Evolutionary conservation across 1,284 basidiomycete genomes (phyloP).

Genomic region (Prillingera fragicola): DNA sequence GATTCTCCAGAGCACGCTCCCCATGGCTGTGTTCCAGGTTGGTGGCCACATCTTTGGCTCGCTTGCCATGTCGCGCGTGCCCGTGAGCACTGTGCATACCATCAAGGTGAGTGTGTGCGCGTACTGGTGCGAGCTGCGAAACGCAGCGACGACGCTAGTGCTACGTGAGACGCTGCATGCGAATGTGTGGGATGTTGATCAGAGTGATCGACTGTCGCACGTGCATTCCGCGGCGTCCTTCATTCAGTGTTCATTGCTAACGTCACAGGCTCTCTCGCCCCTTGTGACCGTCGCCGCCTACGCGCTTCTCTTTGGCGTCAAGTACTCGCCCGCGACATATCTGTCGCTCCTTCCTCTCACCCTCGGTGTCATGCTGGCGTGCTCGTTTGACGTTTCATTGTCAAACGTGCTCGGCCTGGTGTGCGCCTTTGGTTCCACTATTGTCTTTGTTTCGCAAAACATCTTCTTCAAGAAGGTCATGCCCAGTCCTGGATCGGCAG

Average conservation of each 20-base stretch:
- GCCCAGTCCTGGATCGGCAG: slow-evolving; percentile 55
- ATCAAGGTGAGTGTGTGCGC: slow-evolving; percentile 69
- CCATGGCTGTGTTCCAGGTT: slow-evolving; percentile 86
- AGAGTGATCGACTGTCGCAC: too few species aligned
- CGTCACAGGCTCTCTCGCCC: slow-evolving; percentile 78
- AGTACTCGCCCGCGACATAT: slow-evolving; percentile 87
- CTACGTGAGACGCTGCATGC: too few species aligned
- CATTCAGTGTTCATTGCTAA: too few species aligned
- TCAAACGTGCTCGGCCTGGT: slow-evolving; percentile 77
- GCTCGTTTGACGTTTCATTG: slow-evolving; percentile 82
- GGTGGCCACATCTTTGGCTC: slow-evolving; percentile 97
- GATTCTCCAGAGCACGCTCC: slow-evolving; percentile 72
- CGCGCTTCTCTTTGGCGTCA: slow-evolving; percentile 83
- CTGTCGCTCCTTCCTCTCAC: slow-evolving; percentile 90
- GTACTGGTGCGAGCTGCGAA: too few species aligned
- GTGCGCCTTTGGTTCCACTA: slow-evolving; percentile 87
- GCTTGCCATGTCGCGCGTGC: slow-evolving; percentile 91
- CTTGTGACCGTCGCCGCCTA: slow-evolving; percentile 95
- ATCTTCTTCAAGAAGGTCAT: slow-evolving; percentile 99
- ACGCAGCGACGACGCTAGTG: too few species aligned
- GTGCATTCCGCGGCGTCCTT: too few species aligned
- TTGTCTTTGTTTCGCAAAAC: slow-evolving; percentile 96
- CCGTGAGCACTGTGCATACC: slow-evolving; percentile 96
- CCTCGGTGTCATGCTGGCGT: slow-evolving; percentile 94
- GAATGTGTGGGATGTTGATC: too few species aligned